phyloP scores from a whole-genome alignment of 148 eudicot genomes.

The Salicornia ramosissima region DNA sequence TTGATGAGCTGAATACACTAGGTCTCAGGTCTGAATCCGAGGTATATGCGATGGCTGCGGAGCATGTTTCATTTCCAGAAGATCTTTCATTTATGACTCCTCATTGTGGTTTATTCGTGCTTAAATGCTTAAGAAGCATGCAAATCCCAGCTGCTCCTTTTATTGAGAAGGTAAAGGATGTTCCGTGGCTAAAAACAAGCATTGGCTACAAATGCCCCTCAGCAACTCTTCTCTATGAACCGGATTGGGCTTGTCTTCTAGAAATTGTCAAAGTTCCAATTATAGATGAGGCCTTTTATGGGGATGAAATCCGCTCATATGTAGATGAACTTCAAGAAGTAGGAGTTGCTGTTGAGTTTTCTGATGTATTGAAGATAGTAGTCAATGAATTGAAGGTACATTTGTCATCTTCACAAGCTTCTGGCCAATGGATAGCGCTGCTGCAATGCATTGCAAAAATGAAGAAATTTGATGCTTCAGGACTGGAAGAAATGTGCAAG shows the following conservation, averaged over 20 bases:
- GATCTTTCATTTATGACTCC: slow-evolving; percentile 16
- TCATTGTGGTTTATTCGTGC: slow-evolving; percentile 16
- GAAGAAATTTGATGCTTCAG: background rate
- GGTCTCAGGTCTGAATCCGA: slow-evolving; percentile 13
- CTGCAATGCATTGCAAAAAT: slow-evolving; percentile 13
- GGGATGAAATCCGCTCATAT: background rate
- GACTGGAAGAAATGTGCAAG: slow-evolving; percentile 12
- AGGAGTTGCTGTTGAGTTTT: slow-evolving; percentile 18
- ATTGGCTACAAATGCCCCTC: slow-evolving; percentile 17
- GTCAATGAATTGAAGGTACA: slow-evolving; percentile 9
- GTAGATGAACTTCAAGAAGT: slow-evolving; percentile 13
- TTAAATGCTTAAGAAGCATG: slow-evolving; percentile 19
- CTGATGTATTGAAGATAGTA: slow-evolving; percentile 16
- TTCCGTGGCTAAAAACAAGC: slow-evolving; percentile 25
- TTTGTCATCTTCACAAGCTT: slow-evolving; percentile 4
- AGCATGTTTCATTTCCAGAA: slow-evolving; percentile 10
- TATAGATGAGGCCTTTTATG: slow-evolving; percentile 23
- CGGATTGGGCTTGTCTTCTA: slow-evolving; percentile 15
- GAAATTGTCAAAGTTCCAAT: background rate
- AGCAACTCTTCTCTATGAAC: slow-evolving; percentile 3
- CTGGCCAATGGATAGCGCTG: slow-evolving; percentile 6
- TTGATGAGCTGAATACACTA: slow-evolving; percentile 19
- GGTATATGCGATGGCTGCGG: slow-evolving; percentile 13
- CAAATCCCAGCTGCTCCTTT: slow-evolving; percentile 11
- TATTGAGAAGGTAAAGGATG: slow-evolving; percentile 8